These are phyloP conservation scores for Clonostachys chloroleuca DNA, from an alignment of 2,329 filamentous ascomycete genomes.

Conservation along the genomic window DNA sequence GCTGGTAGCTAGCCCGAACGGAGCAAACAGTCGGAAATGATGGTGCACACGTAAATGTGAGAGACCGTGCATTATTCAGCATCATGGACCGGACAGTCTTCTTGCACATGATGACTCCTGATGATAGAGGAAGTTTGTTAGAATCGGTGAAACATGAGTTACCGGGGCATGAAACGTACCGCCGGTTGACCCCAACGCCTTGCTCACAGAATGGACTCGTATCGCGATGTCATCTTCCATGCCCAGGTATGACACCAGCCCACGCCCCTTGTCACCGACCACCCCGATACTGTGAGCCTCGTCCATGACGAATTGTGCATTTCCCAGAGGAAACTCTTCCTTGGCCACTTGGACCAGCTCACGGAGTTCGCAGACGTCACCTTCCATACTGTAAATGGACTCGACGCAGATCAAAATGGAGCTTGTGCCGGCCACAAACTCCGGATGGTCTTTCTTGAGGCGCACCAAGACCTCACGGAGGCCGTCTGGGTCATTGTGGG, in stretches of 20 bases:
- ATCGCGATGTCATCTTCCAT: slow-evolving; percentile 44
- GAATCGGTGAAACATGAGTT: slow-evolving; percentile 13
- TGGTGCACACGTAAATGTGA: neutral
- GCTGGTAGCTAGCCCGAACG: too few species aligned
- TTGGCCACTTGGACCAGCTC: slow-evolving; percentile 27
- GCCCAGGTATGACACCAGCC: slow-evolving; percentile 42
- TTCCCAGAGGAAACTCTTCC: slow-evolving; percentile 22
- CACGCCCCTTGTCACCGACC: slow-evolving; percentile 40
- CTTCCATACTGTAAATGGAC: slow-evolving; percentile 41
- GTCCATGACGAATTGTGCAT: slow-evolving; percentile 47
- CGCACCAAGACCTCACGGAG: slow-evolving; percentile 26
- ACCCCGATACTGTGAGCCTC: slow-evolving; percentile 51
- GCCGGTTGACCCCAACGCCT: slow-evolving; percentile 32
- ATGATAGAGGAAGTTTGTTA: too few species aligned
- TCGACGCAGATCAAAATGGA: slow-evolving; percentile 34
- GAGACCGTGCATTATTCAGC: neutral
- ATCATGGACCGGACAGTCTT: neutral
- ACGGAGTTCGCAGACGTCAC: slow-evolving; percentile 32
- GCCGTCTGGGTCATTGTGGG: slow-evolving; percentile 32
- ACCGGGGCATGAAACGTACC: neutral
- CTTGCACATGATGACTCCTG: neutral
- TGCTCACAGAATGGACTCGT: slow-evolving; percentile 45
- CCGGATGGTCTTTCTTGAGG: slow-evolving; percentile 19
- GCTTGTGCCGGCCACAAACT: slow-evolving; percentile 15
- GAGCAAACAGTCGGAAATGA: neutral